A percentile compares a stretch with the other conserved stretches of the same genome.
phyloP scores from a whole-genome alignment of 768 basidiomycete genomes.

The Russula olivacea region DNA sequence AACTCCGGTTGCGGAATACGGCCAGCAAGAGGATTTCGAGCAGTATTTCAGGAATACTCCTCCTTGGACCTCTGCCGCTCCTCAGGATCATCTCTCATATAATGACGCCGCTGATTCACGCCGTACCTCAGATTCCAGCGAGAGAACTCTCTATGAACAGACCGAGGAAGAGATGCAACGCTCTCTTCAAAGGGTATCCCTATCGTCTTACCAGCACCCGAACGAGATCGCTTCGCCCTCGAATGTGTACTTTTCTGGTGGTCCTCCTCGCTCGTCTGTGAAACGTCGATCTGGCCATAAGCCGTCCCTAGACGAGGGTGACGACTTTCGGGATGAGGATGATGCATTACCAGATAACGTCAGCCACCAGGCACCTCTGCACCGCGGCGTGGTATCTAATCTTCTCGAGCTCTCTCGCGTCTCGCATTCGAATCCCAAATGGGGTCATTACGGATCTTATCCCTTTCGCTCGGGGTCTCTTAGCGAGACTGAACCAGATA shows the following conservation, averaged over 20 bases:
- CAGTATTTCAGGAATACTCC: background rate
- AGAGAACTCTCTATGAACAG: constrained; percentile 12
- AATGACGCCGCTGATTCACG: constrained; percentile 3
- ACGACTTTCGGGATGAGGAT: background rate
- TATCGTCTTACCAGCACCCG: constrained; percentile 19
- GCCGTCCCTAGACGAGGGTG: background rate
- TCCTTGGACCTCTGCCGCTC: background rate
- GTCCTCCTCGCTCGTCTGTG: background rate
- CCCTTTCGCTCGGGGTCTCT: background rate
- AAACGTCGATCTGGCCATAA: background rate
- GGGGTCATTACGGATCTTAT: background rate
- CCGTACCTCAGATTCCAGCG: constrained; percentile 16
- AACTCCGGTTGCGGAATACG: background rate
- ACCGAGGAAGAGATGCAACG: constrained; percentile 15
- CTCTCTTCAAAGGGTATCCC: constrained; percentile 12
- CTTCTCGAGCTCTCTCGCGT: constrained; percentile 18
- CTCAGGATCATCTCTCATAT: background rate
- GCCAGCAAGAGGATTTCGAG: background rate
- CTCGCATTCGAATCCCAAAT: background rate
- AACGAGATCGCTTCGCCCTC: constrained; percentile 9
- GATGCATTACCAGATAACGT: background rate
- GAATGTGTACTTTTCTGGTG: background rate
- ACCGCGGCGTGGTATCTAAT: constrained; percentile 14
- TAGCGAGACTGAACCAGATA: background rate
- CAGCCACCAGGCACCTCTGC: background rate